A percentile compares a stretch with the other conserved stretches of the same genome.
These are phyloP conservation scores for Colletotrichum musae DNA, from an alignment of 2,329 filamentous ascomycete species.

Conservation along the genomic window DNA sequence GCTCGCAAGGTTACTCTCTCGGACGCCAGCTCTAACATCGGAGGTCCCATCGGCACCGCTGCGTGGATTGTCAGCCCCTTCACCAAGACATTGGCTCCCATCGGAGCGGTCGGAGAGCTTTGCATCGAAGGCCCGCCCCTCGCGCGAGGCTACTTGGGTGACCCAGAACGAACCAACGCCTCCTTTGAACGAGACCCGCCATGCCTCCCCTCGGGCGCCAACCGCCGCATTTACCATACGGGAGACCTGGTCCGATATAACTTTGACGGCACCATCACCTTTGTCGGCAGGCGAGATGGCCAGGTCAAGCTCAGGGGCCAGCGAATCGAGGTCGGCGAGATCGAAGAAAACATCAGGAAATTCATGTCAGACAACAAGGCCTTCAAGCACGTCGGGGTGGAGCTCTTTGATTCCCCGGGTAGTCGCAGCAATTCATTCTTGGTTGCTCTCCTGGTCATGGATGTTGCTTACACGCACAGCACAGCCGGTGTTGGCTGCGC, in stretches of 20 bases:
- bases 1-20: neutral
- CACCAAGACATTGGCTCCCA: conserved; percentile 46
- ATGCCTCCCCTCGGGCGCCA: conserved; percentile 3
- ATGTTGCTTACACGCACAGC: neutral
- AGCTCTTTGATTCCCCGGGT: neutral
- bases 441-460: conserved; percentile 14
- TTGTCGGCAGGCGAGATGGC: conserved; percentile 60
- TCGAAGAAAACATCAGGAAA: conserved; percentile 49
- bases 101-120: conserved; percentile 43
- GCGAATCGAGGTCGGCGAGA: conserved; percentile 59
- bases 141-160: conserved; percentile 36
- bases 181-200: conserved; percentile 36
- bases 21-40: conserved; percentile 25
- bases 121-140: conserved; percentile 29
- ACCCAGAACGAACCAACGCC: conserved; percentile 44
- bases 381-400: conserved; percentile 50
- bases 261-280: conserved; percentile 47
- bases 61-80: conserved; percentile 49
- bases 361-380: conserved; percentile 49
- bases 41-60: conserved; percentile 40
- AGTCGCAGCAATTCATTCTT: conserved; percentile 1
- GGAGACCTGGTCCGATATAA: conserved; percentile 63
- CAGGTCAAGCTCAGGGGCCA: conserved; percentile 66
- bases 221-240: conserved; percentile 59
- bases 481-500: neutral